These are phyloP conservation scores for Tylopilus orsonianus DNA, from an alignment of 1,284 basidiomycete species.

Conservation along the genomic window DNA sequence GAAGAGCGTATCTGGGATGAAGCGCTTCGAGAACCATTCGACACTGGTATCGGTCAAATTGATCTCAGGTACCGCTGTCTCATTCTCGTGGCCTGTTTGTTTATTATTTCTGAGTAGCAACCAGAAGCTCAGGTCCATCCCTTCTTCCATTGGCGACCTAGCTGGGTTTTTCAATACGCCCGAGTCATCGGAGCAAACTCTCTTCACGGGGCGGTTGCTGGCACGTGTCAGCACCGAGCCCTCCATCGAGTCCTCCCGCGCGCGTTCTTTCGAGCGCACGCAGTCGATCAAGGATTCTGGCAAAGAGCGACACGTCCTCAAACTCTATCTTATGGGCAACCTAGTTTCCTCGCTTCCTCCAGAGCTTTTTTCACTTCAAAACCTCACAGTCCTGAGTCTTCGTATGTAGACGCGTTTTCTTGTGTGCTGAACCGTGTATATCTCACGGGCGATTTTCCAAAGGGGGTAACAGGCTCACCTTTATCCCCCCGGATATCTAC, in stretches of 20 bases:
- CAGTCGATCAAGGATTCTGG: constrained; percentile 36
- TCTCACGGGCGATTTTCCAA: constrained; percentile 8
- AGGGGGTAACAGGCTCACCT: constrained; percentile 48
- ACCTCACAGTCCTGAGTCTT: constrained; percentile 34
- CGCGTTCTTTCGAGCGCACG: constrained; percentile 31
- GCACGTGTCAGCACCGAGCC: constrained; percentile 29
- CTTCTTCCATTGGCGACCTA: constrained; percentile 28
- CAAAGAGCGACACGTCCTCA: constrained; percentile 34
- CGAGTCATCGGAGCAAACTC: constrained; percentile 31
- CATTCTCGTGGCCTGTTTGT: not conserved
- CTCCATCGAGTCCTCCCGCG: constrained; percentile 6
- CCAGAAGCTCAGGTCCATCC: constrained; percentile 26
- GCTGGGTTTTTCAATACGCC: constrained; percentile 30
- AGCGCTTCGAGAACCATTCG: constrained; percentile 26
- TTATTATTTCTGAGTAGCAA: constrained; percentile 22
- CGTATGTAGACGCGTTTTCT: constrained; percentile 23
- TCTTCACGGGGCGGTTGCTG: constrained; percentile 17
- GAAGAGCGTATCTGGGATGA: constrained; percentile 33
- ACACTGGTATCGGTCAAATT: constrained; percentile 34
- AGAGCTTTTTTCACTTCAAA: constrained; percentile 29
- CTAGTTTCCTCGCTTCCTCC: constrained; percentile 26
- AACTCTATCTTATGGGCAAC: constrained; percentile 34
- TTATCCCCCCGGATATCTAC: constrained; percentile 66
- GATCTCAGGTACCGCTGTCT: constrained; percentile 32
- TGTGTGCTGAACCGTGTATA: not conserved